Percentiles rank a stretch among this genome's conserved stretches.
Conservation (phyloP, 345 rosid species). For the Zanthoxylum bungeanum region DNA sequence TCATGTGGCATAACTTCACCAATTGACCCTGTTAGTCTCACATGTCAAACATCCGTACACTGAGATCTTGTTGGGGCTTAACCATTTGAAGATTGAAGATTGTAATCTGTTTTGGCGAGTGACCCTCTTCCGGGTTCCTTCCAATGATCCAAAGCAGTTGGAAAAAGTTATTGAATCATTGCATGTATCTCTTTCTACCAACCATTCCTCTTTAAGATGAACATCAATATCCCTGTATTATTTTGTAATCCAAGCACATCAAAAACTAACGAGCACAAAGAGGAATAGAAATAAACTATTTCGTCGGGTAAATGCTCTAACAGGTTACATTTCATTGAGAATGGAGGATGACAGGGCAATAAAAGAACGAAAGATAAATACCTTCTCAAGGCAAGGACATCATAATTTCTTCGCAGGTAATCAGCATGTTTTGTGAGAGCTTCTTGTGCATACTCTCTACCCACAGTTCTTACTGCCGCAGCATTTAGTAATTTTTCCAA, state of each 20-base stretch:
- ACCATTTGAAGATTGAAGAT: constrained; percentile 30
- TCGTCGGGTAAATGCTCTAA: too few species aligned
- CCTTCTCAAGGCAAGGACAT: constrained; percentile 84
- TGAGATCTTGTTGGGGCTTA: background rate
- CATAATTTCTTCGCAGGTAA: constrained; percentile 80
- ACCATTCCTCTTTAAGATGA: constrained; percentile 74
- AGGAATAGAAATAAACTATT: background rate
- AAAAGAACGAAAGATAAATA: constrained; percentile 10
- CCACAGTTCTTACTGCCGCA: constrained; percentile 83
- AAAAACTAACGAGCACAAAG: constrained; percentile 5
- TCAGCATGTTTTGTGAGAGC: constrained; percentile 80
- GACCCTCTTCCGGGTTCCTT: constrained; percentile 14
- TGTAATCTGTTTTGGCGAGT: constrained; percentile 17
- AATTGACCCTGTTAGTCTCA: background rate
- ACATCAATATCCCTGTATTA: constrained; percentile 65
- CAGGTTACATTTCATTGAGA: too few species aligned
- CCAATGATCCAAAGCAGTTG: too few species aligned
- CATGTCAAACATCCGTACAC: background rate
- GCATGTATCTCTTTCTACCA: constrained; percentile 55
- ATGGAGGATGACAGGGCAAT: background rate
- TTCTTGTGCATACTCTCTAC: constrained; percentile 75
- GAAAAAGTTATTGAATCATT: constrained; percentile 57
- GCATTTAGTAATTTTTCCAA: constrained; percentile 74
- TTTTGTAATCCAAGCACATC: background rate
- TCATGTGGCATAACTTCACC: background rate